Evolutionary conservation across 1,284 basidiomycete genomes (phyloP), one percentile per base, ranked within the genome.

Genomic region (Ganoderma resinaceum): DNA sequence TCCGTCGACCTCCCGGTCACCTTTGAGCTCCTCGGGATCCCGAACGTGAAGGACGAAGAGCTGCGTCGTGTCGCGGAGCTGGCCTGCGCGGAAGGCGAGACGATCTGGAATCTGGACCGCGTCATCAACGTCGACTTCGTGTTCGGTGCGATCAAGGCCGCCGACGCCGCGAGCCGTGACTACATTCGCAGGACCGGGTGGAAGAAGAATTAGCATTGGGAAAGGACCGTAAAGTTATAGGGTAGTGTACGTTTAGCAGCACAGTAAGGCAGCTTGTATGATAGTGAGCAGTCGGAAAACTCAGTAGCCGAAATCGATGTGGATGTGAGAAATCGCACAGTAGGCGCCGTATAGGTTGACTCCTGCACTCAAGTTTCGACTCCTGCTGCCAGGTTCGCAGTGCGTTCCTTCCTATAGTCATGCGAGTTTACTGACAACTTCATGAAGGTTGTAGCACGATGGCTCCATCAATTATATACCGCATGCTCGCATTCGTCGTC

Each of bases 91-190:
- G 71, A 72, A 20, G 74, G 74, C 46, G 79, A 80, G 75, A 80
- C 79, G 35, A 80, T 80, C 65, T 80, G 79, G 79, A 79, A 79
- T 55, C 74, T 80, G 71, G 77, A 79, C 66, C 58, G 70, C 23
- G 73, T 78, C 20, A 77, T 80, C 67, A 79, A 72, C 66, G 72
- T 74, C 37, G 77, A 78, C 52, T 67, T 77, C 58, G 79, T 79
- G 38, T 78, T 74, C 65, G 63, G 73, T 33, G 77, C 78, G 31
- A 76, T 80, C 68, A 77, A 78, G 73, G 79, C 74, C 12, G 78
- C 79, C 3, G 78, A 80, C 71, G 78, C 78, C 4, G 78, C 73
- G 35, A 75, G 78, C 12, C 72, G 73, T 8, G 74, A 74, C 40
- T 79, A 76, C 67, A 74, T 78, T 63, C 69, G 66, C 61, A 71